Evolutionary conservation across 306 rosid genomes (phyloP).

Genomic region (Pyrus communis): DNA sequence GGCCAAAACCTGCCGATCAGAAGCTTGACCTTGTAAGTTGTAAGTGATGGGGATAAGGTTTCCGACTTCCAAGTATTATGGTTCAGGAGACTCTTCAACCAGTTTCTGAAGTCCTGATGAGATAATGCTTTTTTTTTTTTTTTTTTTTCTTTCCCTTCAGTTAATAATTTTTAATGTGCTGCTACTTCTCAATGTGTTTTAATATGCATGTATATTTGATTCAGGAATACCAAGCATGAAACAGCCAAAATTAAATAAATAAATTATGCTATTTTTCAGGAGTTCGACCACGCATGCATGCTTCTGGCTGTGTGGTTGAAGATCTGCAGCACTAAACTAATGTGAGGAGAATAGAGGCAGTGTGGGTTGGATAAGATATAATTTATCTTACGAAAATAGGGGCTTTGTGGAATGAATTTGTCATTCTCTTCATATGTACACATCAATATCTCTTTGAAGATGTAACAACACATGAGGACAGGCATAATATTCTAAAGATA

Average conservation of each 20-base stretch:
- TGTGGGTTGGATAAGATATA: background rate
- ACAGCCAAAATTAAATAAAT: background rate
- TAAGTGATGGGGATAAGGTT: constrained; percentile 5
- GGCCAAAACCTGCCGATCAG: background rate
- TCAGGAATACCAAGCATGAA: background rate
- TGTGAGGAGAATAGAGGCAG: constrained; percentile 11
- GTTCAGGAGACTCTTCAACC: background rate
- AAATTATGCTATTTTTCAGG: background rate
- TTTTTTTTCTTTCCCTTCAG: background rate
- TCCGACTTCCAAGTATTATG: background rate
- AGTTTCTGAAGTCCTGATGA: background rate
- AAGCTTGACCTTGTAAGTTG: constrained; percentile 2
- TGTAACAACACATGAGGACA: background rate
- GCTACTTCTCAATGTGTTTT: background rate
- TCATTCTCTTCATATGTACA: background rate
- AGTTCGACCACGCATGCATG: background rate
- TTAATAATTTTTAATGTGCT: background rate
- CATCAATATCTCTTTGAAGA: background rate
- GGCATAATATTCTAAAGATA: background rate
- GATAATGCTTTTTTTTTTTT: background rate
- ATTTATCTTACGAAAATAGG: background rate
- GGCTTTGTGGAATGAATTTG: background rate
- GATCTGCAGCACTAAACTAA: background rate
- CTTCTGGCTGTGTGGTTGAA: constrained; percentile 1
- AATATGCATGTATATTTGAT: background rate